Evolutionary conservation across 495 filamentous ascomycete genomes (phyloP).

Genomic region (Cercophora newfieldiana): DNA sequence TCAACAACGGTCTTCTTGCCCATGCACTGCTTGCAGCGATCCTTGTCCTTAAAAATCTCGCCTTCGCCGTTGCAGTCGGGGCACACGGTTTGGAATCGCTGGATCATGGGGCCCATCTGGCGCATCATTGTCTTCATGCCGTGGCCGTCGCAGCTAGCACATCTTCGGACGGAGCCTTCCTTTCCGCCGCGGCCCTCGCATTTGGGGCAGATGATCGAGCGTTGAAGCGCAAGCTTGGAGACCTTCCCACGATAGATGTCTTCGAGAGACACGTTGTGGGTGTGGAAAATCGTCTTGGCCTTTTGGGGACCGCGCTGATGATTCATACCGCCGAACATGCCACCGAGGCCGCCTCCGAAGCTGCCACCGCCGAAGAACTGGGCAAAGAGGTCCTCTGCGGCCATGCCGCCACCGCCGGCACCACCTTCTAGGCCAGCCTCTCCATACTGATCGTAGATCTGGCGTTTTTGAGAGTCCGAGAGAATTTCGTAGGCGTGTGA

Average conservation of each 20-base stretch:
- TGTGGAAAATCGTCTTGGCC: constrained; percentile 93
- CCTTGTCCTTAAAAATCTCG: constrained; percentile 92
- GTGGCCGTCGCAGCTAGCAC: constrained; percentile 82
- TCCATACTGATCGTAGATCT: constrained; percentile 94
- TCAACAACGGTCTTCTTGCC: constrained; percentile 98
- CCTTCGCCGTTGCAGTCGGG: constrained; percentile 97
- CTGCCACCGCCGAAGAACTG: constrained; percentile 93
- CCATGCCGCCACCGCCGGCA: constrained; percentile 81
- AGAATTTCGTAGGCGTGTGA: constrained; percentile 94
- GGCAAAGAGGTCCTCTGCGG: constrained; percentile 93
- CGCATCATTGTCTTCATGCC: constrained; percentile 99
- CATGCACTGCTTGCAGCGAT: constrained; percentile 88
- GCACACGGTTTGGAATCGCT: constrained; percentile 99
- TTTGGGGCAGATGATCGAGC: constrained; percentile 92
- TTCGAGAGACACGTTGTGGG: constrained; percentile 95
- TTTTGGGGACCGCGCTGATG: constrained; percentile 84
- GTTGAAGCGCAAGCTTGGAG: constrained; percentile 95
- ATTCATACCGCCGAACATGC: constrained; percentile 76
- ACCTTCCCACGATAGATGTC: constrained; percentile 98
- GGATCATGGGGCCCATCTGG: constrained; percentile 99
- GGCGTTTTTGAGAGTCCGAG: constrained; percentile 86
- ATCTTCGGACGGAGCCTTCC: constrained; percentile 92
- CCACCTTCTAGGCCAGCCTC: constrained; percentile 92
- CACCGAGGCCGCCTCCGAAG: constrained; percentile 73
- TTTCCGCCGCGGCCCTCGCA: constrained; percentile 97